phyloP scores from a whole-genome alignment of 2,329 filamentous ascomycete species.

The Paradendryphiella salina region DNA sequence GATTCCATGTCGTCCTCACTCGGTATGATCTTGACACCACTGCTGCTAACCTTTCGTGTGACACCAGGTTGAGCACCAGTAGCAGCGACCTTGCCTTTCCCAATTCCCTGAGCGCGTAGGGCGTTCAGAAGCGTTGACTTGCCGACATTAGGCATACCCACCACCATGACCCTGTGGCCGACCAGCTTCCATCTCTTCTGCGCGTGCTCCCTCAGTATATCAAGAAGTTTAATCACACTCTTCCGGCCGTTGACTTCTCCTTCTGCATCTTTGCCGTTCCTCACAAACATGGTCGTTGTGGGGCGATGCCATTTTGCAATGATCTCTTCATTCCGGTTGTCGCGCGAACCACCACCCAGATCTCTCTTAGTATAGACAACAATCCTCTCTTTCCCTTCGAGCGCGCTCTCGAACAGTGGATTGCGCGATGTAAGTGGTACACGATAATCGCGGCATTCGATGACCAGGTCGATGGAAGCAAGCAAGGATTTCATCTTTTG shows the following conservation, averaged over 20 bases:
- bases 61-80: conserved; percentile 89
- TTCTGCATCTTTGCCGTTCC: conserved; percentile 43
- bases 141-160: conserved; percentile 97
- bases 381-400: conserved; percentile 73
- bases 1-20: conserved; percentile 53
- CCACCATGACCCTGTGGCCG: conserved; percentile 81
- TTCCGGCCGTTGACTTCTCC: conserved; percentile 30
- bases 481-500: conserved; percentile 80
- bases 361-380: conserved; percentile 92
- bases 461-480: conserved; percentile 78
- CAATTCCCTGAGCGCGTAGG: conserved; percentile 70
- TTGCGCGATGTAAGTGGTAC: conserved; percentile 89
- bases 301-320: conserved; percentile 60
- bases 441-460: conserved; percentile 94
- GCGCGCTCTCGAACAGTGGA: conserved; percentile 77
- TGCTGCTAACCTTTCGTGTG: conserved; percentile 76
- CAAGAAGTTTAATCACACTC: conserved; percentile 48
- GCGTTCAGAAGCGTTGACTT: conserved; percentile 94
- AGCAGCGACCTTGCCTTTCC: conserved; percentile 70
- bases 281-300: conserved; percentile 57
- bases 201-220: conserved; percentile 58
- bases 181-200: conserved; percentile 63
- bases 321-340: conserved; percentile 52
- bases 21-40: conserved; percentile 75
- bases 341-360: conserved; percentile 35